Conservation (phyloP, 1,284 basidiomycete genomes). For the Ceraceosorus bombacis region DNA sequence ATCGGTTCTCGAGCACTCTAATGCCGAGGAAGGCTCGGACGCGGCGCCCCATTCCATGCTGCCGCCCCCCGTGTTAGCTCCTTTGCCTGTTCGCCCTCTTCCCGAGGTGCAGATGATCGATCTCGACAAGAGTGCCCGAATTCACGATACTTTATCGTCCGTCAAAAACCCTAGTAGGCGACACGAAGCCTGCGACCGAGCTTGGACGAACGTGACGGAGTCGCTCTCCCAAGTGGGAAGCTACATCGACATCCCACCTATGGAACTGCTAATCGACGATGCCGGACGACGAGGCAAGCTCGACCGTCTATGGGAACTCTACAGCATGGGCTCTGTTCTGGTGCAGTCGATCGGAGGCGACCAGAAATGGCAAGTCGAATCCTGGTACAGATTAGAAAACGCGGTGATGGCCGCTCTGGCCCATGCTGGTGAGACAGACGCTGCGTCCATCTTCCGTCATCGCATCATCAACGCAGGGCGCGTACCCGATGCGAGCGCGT, state of each 20-base stretch:
- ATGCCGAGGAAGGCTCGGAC: no score
- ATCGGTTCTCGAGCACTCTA: no score
- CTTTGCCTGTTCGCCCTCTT: no score
- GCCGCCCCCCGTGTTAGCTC: no score
- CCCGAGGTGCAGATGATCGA: no score
- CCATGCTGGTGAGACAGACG: constrained; percentile 34
- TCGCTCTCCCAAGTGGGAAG: background rate
- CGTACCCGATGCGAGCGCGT: constrained; percentile 33
- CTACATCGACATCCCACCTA: background rate
- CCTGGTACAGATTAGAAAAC: constrained; percentile 46
- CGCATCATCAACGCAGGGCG: constrained; percentile 38
- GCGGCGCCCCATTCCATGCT: no score
- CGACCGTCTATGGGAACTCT: constrained; percentile 53
- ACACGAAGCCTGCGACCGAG: no score
- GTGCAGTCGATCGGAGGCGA: constrained; percentile 26
- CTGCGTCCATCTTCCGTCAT: constrained; percentile 34
- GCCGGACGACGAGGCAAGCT: constrained; percentile 53
- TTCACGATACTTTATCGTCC: no score
- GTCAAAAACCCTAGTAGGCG: no score
- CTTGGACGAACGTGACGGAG: no score
- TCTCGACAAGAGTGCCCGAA: no score
- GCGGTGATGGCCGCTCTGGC: constrained; percentile 42
- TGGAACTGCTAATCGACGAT: constrained; percentile 29
- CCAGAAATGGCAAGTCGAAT: constrained; percentile 49
- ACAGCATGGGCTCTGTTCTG: constrained; percentile 51